Evolutionary conservation across 2,329 filamentous ascomycete genomes (phyloP), one percentile per base, ranked within the genome.

Genomic region (Leptodontidium sp.): DNA sequence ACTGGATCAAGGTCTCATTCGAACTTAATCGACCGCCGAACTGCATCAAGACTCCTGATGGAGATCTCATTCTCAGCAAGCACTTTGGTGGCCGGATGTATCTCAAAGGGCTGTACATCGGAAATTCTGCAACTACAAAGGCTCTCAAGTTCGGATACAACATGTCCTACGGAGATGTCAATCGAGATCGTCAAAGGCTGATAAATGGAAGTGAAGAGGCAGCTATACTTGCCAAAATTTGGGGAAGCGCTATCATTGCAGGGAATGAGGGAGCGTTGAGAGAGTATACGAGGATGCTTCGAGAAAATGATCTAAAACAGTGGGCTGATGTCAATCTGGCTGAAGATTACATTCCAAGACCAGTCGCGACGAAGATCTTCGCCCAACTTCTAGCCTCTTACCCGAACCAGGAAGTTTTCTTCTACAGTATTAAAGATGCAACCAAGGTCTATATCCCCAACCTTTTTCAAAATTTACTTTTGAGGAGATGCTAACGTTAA

Each of bases 281-380:
- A 17, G 55, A 61, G 17, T 77, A 75, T 55, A 47, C 72, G n/a
- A 47, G 66, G 11, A 71, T 77, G 58, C 67, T 76, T 14, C 40
- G 17, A 21, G 53, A 69, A 21, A 21, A 21, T n/a, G 70, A 75
- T 14, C 26, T 66, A 29, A 58, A 62, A 0, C 15, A 61, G 2
- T 74, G 68, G 61, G 55, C 43, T 4, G 76, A 77, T 64, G 66
- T 74, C 7, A 57, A 59, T 24, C n/a, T 66, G 5, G 67, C 71
- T 15, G 24, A 59, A 12, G 24, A 64, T 14, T 32, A 68, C 14
- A 69, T 75, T 14, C 55, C 70, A 12, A 9, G 24, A 15, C 17
- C 24, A 14, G 68, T 63, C 11, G 69, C 74, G 24, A 26, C 58
- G 17, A 58, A 29, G 2, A 70, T 78, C 9, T 77, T 73, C 71